Base-by-base conservation (phyloP, 192 early-diverging fungal genomes). In the Gigaspora rosea region DNA sequence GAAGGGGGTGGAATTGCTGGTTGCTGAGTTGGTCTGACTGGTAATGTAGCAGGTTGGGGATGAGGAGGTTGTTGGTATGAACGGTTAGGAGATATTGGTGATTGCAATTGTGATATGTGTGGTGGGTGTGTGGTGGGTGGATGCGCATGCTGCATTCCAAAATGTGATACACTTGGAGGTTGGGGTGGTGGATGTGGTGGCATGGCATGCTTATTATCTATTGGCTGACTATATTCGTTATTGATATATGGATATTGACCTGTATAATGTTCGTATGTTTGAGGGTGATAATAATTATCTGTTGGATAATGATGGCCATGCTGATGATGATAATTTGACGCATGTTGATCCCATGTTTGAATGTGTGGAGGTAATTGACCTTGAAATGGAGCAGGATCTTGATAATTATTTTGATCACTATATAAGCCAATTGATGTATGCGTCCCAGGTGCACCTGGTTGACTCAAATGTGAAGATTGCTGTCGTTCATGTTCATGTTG, bases 351-450 rank as follows among this genome's bases (percentile, higher is more conserved):
- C 71, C 71, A 73, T 15, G 71, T 4, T 8, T 41, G 48, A 35
- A 73, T 73, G 32, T 73, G 71, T 12, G 71, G 56, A 18, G 56
- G 71, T 15, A 58, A 58, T 58, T 73, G 71, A 35, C 71, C 71
- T 73, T 73, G 71, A 58, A 73, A 73, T 58, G 50, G 71, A 13
- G 56, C 56, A 56, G 71, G 56, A 41, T 73, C 52, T 20, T 73
- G 71, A 59, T 41, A n/a, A 15, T 54, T 8, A 20, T 9, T 4
- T 41, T 58, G 71, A 9, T 73, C 71, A 2, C 10, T 11, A 48
- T 73, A 73, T 4, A 16, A n/a, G 20, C 22, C 22, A 41, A 73
- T 22, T n/a, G 22, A 16, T 22, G 71, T 15, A 58, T 54, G 71
- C 3, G 35, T 56, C 41, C 56, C 52, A 46, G 71, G 56, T 18